Conservation (phyloP, 169 alveolate genomes). For the Cryptosporidium tyzzeri region DNA sequence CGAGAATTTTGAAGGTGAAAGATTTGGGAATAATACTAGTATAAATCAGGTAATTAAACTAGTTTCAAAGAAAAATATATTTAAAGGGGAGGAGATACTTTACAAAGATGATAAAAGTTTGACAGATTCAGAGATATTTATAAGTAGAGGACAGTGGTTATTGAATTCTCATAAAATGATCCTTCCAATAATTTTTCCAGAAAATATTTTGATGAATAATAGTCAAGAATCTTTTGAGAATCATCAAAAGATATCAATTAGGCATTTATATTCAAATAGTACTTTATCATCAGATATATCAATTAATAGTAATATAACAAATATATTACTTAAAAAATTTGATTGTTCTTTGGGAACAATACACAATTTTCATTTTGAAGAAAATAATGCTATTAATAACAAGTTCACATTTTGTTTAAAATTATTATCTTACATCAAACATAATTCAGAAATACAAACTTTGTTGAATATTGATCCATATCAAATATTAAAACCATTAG, state of each 20-base stretch:
- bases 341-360: constrained; percentile 26
- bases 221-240: background rate
- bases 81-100: constrained; percentile 53
- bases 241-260: constrained; percentile 13
- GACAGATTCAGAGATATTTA: constrained; percentile 63
- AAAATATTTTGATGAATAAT: constrained; percentile 1
- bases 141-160: constrained; percentile 62
- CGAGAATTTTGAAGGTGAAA: constrained; percentile 1
- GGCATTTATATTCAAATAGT: constrained; percentile 8
- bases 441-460: constrained; percentile 10
- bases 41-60: constrained; percentile 6
- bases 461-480: constrained; percentile 35
- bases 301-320: constrained; percentile 11
- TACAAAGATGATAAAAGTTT: constrained; percentile 47
- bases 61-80: constrained; percentile 31
- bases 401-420: constrained; percentile 58
- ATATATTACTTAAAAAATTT: constrained; percentile 24
- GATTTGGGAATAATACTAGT: background rate
- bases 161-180: constrained; percentile 57
- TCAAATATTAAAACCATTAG: constrained; percentile 33
- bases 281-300: constrained; percentile 7
- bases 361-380: constrained; percentile 57
- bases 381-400: constrained; percentile 11
- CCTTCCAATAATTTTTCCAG: constrained; percentile 44
- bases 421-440: constrained; percentile 32